Percentiles rank a stretch among this genome's conserved stretches.
Evolutionary conservation across 768 basidiomycete genomes (phyloP).

Genomic region (Calocybe indica): DNA sequence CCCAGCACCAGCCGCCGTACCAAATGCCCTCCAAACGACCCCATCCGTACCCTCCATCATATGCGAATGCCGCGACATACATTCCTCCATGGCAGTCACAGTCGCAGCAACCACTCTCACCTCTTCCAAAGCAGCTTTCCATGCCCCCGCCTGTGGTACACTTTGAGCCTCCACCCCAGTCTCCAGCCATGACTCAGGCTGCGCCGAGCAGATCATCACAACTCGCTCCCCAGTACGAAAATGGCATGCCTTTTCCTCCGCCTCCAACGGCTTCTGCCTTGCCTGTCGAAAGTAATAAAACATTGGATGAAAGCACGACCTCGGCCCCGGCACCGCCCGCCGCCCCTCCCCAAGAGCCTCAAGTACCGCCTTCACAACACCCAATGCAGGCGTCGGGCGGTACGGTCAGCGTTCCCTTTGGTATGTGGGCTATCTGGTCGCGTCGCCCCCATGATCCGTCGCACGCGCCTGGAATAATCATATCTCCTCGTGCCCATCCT

Average conservation of each 20-base stretch:
- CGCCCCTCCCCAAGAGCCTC: not conserved
- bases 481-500: slow-evolving; percentile 58
- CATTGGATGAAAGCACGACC: too few species aligned
- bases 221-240: not conserved
- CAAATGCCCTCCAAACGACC: slow-evolving; percentile 12
- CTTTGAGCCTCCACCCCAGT: slow-evolving; percentile 3
- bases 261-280: not conserved
- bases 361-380: slow-evolving; percentile 3
- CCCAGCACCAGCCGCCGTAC: slow-evolving; percentile 9
- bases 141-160: slow-evolving; percentile 31
- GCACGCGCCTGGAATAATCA: slow-evolving; percentile 64
- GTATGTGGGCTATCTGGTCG: slow-evolving; percentile 65
- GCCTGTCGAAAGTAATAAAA: too few species aligned
- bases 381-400: not conserved
- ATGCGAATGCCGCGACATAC: slow-evolving; percentile 20
- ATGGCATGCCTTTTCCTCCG: not conserved
- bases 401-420: slow-evolving; percentile 3
- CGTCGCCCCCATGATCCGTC: slow-evolving; percentile 61
- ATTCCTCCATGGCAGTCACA: slow-evolving; percentile 37
- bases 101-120: slow-evolving; percentile 41
- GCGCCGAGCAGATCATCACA: not conserved
- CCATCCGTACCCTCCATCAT: slow-evolving; percentile 25
- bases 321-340: not conserved
- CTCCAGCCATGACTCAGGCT: slow-evolving; percentile 1
- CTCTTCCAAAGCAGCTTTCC: slow-evolving; percentile 59